Evolutionary conservation across 2,329 filamentous ascomycete genomes (phyloP).

Genomic region (Fusarium piperis): DNA sequence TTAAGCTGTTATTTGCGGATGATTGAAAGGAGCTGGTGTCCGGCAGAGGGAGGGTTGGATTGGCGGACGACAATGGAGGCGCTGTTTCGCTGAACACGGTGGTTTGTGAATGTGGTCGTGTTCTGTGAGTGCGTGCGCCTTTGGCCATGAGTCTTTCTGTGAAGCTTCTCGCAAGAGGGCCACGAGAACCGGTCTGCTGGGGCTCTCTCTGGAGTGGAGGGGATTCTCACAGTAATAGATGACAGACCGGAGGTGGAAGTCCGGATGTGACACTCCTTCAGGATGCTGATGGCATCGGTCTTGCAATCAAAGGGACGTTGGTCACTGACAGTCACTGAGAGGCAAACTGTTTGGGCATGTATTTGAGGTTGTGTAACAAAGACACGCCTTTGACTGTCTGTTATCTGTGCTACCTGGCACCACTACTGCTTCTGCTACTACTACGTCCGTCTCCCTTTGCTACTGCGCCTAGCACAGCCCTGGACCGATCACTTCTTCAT

Average conservation of each 20-base stretch:
- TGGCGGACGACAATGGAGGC: background rate
- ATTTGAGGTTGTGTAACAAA: constrained; percentile 14
- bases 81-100: constrained; percentile 27
- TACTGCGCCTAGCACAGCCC: background rate
- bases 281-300: background rate
- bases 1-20: constrained; percentile 2
- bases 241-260: constrained; percentile 9
- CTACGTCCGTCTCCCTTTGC: background rate
- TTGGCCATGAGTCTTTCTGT: background rate
- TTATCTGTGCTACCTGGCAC: constrained; percentile 7
- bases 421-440: background rate
- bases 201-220: background rate
- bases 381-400: constrained; percentile 4
- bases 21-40: background rate
- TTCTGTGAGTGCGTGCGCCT: constrained; percentile 2
- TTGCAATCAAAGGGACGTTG: background rate
- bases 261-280: constrained; percentile 9
- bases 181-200: constrained; percentile 9
- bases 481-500: background rate
- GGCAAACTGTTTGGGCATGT: constrained; percentile 13
- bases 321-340: constrained; percentile 23
- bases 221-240: constrained; percentile 1
- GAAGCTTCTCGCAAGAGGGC: background rate
- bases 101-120: constrained; percentile 8
- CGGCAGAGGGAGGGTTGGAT: background rate